Base-by-base conservation (phyloP, 1,139 yeast genomes). In the Geotrichum siamense region DNA sequence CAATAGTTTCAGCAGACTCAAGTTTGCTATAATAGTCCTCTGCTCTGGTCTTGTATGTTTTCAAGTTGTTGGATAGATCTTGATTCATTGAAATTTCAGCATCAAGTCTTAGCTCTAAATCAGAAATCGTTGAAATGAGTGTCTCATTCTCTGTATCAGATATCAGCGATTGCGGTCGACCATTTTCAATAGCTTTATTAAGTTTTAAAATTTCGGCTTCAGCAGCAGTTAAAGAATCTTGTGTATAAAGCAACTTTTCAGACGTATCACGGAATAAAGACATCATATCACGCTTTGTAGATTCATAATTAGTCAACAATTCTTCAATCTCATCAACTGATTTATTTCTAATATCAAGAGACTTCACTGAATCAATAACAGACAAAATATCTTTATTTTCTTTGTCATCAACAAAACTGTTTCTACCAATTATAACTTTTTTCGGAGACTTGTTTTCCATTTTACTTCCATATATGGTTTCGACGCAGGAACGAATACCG, bases 1-100 rank as follows among this genome's bases (percentile, higher is more conserved):
- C 77, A 1, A 86, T 82, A 40, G 81, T 71, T 57, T 89, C 96
- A 0, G 94, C 91, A 47, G 77, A 73, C 56, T 86, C 94, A 29
- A 89, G 68, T 55, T 84, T 83, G 48, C 72, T 70, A 55, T 74
- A 78, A 56, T 85, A 83, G 52, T 82, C 85, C 38, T 84, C 91
- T 13, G 94, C 78, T 48, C 95, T 73, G 32, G 69, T 66, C 57
- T 78, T 82, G 62, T 82, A 86, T 30, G 83, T 66, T 23, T 75
- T 77, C 36, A 82, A 65, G 32, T 76, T 70, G 39, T 74, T 71
- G 1, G 66, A 60, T 23, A 82, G 63, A 17, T 82, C 85, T 1
- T 55, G 51, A 50, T 74, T 76, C 49, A 75, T 75, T 15, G 70
- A 57, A 20, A 63, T 62, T 33, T 78, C 61, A 2, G 78, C 71